Evolutionary conservation across 2,329 filamentous ascomycete species (phyloP).

Genomic region (Colletotrichum siamense): DNA sequence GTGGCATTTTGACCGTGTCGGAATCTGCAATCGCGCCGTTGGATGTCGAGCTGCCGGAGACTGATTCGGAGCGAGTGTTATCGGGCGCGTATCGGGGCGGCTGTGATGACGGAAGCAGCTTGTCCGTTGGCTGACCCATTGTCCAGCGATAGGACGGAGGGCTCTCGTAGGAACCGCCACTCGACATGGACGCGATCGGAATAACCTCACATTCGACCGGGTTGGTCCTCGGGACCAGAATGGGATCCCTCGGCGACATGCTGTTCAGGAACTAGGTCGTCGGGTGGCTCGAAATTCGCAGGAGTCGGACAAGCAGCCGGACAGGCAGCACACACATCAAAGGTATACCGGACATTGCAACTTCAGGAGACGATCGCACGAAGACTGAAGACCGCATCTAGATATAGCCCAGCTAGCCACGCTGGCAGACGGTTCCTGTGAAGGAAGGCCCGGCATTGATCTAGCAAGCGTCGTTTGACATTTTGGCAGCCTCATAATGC

Average conservation of each 20-base stretch:
- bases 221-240: not conserved
- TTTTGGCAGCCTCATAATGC: not conserved
- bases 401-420: not conserved
- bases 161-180: not conserved
- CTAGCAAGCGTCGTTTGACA: not conserved
- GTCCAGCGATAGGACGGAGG: not conserved
- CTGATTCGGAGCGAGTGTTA: not conserved
- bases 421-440: not conserved
- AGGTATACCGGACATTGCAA: not conserved
- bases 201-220: not conserved
- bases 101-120: not conserved
- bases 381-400: not conserved
- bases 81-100: not conserved
- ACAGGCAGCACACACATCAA: not conserved
- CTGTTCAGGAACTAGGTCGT: not conserved
- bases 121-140: not conserved
- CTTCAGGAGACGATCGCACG: not conserved
- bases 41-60: not conserved
- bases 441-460: not conserved
- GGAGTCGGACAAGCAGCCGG: not conserved
- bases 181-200: not conserved
- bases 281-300: not conserved
- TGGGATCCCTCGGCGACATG: not conserved
- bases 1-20: not conserved
- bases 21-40: not conserved